Evolutionary conservation across 208 protist genomes (phyloP).

Genomic region (Leishmania tarentolae): DNA sequence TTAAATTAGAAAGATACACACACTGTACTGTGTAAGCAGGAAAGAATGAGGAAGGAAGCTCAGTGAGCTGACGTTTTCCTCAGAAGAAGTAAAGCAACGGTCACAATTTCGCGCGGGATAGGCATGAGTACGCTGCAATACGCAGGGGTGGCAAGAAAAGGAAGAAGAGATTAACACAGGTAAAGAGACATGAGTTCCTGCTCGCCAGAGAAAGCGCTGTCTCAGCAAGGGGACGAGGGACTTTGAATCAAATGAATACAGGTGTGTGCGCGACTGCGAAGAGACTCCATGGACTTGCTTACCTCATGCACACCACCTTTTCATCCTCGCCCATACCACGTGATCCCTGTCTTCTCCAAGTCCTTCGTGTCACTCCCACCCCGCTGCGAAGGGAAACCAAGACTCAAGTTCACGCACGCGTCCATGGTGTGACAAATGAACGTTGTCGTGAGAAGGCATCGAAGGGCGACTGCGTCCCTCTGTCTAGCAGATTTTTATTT

Average conservation of each 20-base stretch:
- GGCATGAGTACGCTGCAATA: neutral
- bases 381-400: neutral
- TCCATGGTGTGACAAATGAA: neutral
- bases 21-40: neutral
- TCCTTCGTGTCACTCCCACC: neutral
- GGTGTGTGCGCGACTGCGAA: neutral
- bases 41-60: too few species aligned
- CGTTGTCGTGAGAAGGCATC: neutral
- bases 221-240: neutral
- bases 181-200: neutral
- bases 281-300: neutral
- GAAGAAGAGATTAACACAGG: neutral
- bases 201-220: neutral
- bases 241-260: neutral
- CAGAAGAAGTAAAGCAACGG: too few species aligned
- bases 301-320: neutral
- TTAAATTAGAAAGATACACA: neutral
- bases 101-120: too few species aligned
- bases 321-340: neutral
- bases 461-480: neutral
- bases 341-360: neutral
- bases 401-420: neutral
- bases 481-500: neutral
- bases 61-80: neutral
- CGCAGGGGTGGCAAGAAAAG: neutral